Base-by-base conservation (phyloP, 202 grass and related monocot genomes). In the Cymbopogon flexuosus region DNA sequence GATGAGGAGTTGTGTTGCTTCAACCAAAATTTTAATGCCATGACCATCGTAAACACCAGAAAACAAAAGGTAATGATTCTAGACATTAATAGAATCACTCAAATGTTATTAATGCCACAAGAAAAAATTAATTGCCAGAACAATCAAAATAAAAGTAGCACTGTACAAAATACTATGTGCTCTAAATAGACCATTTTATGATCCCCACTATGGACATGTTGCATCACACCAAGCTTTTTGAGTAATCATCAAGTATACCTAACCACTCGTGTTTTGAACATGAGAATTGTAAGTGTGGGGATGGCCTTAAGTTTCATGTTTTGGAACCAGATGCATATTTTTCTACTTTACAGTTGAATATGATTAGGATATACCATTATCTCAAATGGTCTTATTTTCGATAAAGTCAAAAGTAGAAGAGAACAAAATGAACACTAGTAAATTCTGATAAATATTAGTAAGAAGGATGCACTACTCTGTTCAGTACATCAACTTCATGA, bases 381-480 rank as follows among this genome's bases (percentile, higher is more conserved):
- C 27, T 27, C 27, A 27, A 27, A 27, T 27, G 27, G 27, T 27
- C 27, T 27, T 27, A 27, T 27, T 27, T 27, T 27, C 27, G 5
- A 52, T n/a, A 24, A 61, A 59, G 51, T 60, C 27, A 42, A 73
- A 41, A 57, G 30, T 36, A 21, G 22, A 37, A 11, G 35, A 76
- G 31, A 36, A 51, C 19, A 10, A 79, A 45, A 2, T 45, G 11
- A 45, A 45, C 13, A 45, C 42, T 63, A 35, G 41, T 29, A 75
- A 82, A 34, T 43, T 64, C 59, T 70, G 68, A 56, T 30, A 57
- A 78, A 56, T 67, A 70, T 56, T 54, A 75, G 39, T 30, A 37
- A 27, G 27, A 2, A 27, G 27, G 27, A 27, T 27, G 49, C 18
- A 84, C 70, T 47, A 34, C 36, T 77, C 23, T 11, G 15, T 77